Evolutionary conservation across 768 basidiomycete genomes (phyloP).

Genomic region (Psilocybe subaeruginosa): DNA sequence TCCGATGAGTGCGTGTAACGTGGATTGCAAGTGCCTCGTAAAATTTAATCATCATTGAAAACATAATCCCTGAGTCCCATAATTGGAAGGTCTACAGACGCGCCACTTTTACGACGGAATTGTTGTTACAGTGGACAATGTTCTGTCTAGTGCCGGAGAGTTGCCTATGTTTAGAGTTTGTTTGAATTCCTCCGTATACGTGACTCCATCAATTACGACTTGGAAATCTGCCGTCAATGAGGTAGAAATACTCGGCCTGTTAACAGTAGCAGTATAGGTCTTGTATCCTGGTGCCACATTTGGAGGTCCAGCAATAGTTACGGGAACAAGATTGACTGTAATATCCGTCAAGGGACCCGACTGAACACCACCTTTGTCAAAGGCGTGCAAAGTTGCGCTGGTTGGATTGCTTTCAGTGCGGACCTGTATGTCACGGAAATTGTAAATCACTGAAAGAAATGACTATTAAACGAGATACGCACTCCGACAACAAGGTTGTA

Average conservation of each 20-base stretch:
- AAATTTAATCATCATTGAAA: no score
- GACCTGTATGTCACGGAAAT: background rate
- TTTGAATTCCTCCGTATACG: constrained; percentile 32
- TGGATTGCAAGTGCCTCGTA: no score
- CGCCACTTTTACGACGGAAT: background rate
- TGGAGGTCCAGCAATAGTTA: constrained; percentile 17
- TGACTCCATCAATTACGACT: constrained; percentile 26
- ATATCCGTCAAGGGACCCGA: constrained; percentile 28
- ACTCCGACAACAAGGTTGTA: constrained; percentile 27
- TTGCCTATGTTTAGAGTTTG: background rate
- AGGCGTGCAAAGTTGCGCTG: constrained; percentile 29
- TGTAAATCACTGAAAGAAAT: background rate
- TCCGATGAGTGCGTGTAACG: no score
- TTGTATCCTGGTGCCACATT: constrained; percentile 30
- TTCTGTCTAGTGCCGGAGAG: background rate
- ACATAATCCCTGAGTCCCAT: no score
- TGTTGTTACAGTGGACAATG: background rate
- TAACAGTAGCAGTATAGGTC: constrained; percentile 29
- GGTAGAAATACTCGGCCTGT: constrained; percentile 24
- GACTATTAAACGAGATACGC: constrained; percentile 5
- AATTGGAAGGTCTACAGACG: no score
- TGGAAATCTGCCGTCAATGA: constrained; percentile 34
- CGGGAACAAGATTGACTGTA: constrained; percentile 28
- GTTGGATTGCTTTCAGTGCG: constrained; percentile 25
- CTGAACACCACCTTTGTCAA: constrained; percentile 25